Base-by-base conservation (phyloP, 371 early-diverging fungal genomes). In the Mucor lusitanicus region DNA sequence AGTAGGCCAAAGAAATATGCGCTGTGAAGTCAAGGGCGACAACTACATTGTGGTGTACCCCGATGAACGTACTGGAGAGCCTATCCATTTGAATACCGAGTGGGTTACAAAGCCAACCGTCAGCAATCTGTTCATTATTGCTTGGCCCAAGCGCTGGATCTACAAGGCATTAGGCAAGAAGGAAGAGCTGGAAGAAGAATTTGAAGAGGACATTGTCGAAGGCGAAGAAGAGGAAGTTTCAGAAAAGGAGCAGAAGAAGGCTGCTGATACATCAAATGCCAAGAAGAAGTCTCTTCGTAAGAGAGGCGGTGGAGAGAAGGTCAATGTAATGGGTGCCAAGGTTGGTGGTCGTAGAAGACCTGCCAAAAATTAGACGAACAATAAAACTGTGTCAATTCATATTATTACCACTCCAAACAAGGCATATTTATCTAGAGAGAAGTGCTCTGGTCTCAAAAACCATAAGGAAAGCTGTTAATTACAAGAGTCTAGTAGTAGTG, bases 21-120 rank as follows among this genome's bases (percentile, higher is more conserved):
- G 77, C 17, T 80, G 81, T 55, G 83, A 83, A 64, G 78, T 83
- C 46, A 83, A 79, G 60, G 71, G 74, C 9, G 78, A 83, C 61
- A 55, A 73, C 1, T 71, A 77, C 59, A 56, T 83, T 28, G 65
- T 79, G 23, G 76, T 83, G 15, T 76, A 83, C 59, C 75, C 79
- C 11, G 72, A 76, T 40, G 72, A 72, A 46, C 66, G 71, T 8
- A 68, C 63, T 4, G 68, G 72, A 0, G 77, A 75, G 46, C 72
- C 75, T 32, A 58, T 83, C 37, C 77, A 80, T 60, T 62, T 80
- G 33, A 77, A 80, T 63, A 62, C 72, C 17, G 76, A 71, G 28
- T 79, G 77, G 78, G 71, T 83, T 3, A 21, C 39, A 4, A 62
- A 63, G 35, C 83, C 83, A 19, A 63, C 63, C 2, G 15, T 75